Evolutionary conservation across 139 green algal genomes (phyloP), one percentile per base, ranked within the genome.

Genomic region (Haematococcus sp.): DNA sequence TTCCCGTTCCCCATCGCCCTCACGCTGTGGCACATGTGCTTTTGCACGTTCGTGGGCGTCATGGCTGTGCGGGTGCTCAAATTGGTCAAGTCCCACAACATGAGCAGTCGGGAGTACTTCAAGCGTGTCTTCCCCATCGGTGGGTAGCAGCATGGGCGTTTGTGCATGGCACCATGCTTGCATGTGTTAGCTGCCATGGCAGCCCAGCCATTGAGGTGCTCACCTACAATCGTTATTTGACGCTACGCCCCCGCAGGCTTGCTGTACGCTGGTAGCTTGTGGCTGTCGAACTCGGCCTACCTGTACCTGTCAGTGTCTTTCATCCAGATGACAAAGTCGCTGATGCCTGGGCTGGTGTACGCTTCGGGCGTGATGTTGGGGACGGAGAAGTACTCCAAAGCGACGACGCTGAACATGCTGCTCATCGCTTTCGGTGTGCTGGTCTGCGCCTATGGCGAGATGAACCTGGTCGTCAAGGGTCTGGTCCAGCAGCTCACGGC

Each of bases 261-360:
- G 3, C 73, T 97, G 46, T 99, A 97, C 80, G 92, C 95, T 19
- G 76, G 86, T 31, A 94, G 83, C 58, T 83, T 99, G 25, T 99
- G 95, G 95, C 88, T 98, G 25, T 91, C 85, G 70, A 99, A 99
- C 83, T 93, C 91, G 0, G 84, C 95, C 1, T 99, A 99, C 90
- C 83, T 99, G 2, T 97, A 99, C 82, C 87, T 99, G 32, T 93
- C 82, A 4, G 94, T 98, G 0, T 95, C 94, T 16, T 98, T 98
- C 86, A 98, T 98, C 46, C 95, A 99, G 76, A 99, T 99, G 95
- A 88, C 95, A 46, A 99, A 99, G 82, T 91, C 87, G 17, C 82
- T 96, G 27, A 96, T 95, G 91, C 92, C 92, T 2, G 91, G 88
- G 13, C 75, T 92, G 28, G 91, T 96, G 63, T 97, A 92, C 60